Conservation (phyloP, 2,329 filamentous ascomycete genomes). For the Aspergillus tubingensis region DNA sequence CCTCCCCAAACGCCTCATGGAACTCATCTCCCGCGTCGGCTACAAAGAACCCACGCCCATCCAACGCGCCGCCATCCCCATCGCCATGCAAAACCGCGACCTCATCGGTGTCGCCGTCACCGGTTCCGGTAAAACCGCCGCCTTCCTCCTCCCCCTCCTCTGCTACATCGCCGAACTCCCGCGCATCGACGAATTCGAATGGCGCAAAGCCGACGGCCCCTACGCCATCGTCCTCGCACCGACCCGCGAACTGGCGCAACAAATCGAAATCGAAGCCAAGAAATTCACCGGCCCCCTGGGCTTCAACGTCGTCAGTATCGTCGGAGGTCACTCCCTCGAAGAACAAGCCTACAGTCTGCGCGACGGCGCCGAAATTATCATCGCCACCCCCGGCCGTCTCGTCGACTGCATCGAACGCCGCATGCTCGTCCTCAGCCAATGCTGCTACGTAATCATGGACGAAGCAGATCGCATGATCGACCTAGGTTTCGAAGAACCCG, state of each 20-base stretch:
- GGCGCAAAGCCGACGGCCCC: conserved; percentile 89
- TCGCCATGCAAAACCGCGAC: conserved; percentile 87
- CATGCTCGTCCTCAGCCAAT: conserved; percentile 89
- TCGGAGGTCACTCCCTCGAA: conserved; percentile 94
- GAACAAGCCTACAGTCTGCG: conserved; percentile 88
- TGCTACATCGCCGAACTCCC: conserved; percentile 94
- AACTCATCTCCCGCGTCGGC: conserved; percentile 80
- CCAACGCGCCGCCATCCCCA: conserved; percentile 91
- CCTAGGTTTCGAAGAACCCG: conserved; percentile 93
- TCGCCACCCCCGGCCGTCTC: conserved; percentile 95
- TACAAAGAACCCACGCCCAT: conserved; percentile 91
- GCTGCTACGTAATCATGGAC: conserved; percentile 99
- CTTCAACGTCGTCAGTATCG: conserved; percentile 93
- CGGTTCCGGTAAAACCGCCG: conserved; percentile 96
- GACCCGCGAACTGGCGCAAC: conserved; percentile 94
- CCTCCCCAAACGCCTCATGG: conserved; percentile 73
- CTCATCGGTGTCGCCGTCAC: conserved; percentile 98
- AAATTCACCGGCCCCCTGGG: conserved; percentile 90
- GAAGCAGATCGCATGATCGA: conserved; percentile 99
- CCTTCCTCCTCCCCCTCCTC: conserved; percentile 86
- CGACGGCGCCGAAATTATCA: conserved; percentile 94
- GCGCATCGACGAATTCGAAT: conserved; percentile 75
- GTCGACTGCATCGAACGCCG: conserved; percentile 96
- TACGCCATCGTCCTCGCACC: conserved; percentile 97
- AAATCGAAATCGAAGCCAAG: conserved; percentile 90